Conservation (phyloP, 768 basidiomycete species). For the Mycena floridula region DNA sequence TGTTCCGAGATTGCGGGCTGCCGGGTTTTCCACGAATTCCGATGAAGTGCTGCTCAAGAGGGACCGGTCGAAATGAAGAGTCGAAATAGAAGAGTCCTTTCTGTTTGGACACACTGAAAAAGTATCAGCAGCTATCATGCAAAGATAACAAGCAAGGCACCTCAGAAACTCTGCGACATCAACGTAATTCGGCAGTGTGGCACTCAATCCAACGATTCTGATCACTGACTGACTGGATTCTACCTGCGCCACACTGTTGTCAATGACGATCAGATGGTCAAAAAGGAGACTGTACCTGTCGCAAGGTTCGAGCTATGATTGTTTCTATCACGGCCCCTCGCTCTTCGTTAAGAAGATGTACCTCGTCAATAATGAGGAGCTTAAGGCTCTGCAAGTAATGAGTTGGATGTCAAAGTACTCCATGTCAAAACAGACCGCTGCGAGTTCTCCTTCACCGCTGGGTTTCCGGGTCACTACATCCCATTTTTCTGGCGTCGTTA, state of each 20-base stretch:
- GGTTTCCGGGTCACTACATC: constrained; percentile 98
- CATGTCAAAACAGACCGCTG: constrained; percentile 52
- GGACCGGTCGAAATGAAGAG: constrained; percentile 93
- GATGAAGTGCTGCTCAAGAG: constrained; percentile 95
- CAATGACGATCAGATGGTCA: background rate
- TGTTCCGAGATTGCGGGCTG: constrained; percentile 65
- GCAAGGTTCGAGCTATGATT: constrained; percentile 91
- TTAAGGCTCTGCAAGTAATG: constrained; percentile 64
- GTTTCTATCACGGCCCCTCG: constrained; percentile 98
- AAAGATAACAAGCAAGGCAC: constrained; percentile 30
- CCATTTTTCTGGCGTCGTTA: constrained; percentile 99
- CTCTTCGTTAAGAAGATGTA: constrained; percentile 95
- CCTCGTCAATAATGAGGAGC: constrained; percentile 94
- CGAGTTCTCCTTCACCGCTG: constrained; percentile 94
- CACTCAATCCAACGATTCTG: constrained; percentile 92
- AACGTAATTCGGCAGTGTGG: constrained; percentile 93
- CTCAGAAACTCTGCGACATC: constrained; percentile 94
- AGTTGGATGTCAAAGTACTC: background rate
- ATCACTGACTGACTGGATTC: constrained; percentile 96
- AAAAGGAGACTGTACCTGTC: constrained; percentile 51
- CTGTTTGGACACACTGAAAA: constrained; percentile 70
- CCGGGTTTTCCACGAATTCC: constrained; percentile 88
- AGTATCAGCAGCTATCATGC: background rate
- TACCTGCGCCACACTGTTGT: constrained; percentile 44
- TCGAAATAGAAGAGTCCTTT: constrained; percentile 96